Conservation (phyloP, 768 basidiomycete species). For the Postia placenta region DNA sequence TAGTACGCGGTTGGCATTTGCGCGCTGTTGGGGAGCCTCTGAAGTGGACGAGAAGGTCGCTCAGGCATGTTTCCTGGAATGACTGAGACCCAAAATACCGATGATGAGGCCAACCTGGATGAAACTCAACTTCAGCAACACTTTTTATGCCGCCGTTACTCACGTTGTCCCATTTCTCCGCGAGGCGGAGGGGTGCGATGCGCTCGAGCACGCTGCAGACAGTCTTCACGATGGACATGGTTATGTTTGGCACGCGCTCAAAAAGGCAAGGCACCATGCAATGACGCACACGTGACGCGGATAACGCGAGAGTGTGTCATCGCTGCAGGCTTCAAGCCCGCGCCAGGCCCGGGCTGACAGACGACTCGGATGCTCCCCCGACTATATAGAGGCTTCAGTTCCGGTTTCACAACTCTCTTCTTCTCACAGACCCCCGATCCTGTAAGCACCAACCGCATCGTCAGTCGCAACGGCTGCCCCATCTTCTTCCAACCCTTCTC, state of each 20-base stretch:
- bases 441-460: constrained; percentile 15
- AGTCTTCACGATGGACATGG: constrained; percentile 37
- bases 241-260: neutral
- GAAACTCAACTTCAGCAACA: neutral
- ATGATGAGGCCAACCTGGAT: constrained; percentile 26
- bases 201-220: constrained; percentile 70
- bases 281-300: neutral
- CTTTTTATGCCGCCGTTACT: constrained; percentile 23
- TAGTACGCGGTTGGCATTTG: constrained; percentile 27
- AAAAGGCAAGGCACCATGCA: neutral
- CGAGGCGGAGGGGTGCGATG: constrained; percentile 81
- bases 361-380: constrained; percentile 14
- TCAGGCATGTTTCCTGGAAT: neutral
- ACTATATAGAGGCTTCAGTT: constrained; percentile 18
- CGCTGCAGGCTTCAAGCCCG: neutral
- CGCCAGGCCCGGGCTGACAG: neutral
- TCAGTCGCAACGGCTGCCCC: constrained; percentile 15
- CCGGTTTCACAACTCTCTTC: constrained; percentile 5
- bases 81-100: constrained; percentile 15
- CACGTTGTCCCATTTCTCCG: constrained; percentile 94
- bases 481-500: constrained; percentile 28
- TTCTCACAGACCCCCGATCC: constrained; percentile 13
- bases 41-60: neutral
- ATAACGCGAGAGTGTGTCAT: neutral
- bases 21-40: constrained; percentile 31